Evolutionary conservation across 2,329 filamentous ascomycete genomes (phyloP).

Genomic region (Trichoderma sp.): DNA sequence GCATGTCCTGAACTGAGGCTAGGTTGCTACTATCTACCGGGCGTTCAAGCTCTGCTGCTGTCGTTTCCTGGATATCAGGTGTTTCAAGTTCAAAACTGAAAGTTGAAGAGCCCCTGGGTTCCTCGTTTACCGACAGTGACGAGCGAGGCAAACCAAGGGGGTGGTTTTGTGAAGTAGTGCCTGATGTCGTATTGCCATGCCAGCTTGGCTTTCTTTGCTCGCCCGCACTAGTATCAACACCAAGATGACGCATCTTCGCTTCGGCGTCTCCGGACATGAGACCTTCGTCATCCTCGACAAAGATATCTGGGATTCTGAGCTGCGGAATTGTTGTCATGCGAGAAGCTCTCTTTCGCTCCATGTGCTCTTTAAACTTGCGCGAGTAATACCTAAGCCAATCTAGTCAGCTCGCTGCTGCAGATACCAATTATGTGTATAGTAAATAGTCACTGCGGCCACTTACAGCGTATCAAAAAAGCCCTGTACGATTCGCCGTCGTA

Average conservation of each 20-base stretch:
- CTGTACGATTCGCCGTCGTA: conserved; percentile 84
- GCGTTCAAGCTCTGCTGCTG: conserved; percentile 6
- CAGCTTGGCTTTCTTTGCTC: conserved; percentile 32
- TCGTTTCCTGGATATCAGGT: conserved; percentile 40
- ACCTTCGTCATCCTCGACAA: conserved; percentile 73
- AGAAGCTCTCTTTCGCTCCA: conserved; percentile 72
- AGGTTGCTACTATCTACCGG: conserved; percentile 70
- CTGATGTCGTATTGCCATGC: conserved; percentile 48
- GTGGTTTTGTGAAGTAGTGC: conserved; percentile 45
- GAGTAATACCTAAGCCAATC: conserved; percentile 69
- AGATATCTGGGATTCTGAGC: conserved; percentile 85
- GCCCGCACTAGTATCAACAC: conserved; percentile 24
- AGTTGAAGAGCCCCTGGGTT: conserved; percentile 53
- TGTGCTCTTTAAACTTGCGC: conserved; percentile 75
- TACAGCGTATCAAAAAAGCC: conserved; percentile 94
- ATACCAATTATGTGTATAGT: neutral
- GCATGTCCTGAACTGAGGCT: conserved; percentile 77
- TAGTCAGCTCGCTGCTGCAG: conserved; percentile 2
- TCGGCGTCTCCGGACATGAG: conserved; percentile 29
- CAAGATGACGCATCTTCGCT: neutral
- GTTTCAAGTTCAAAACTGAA: conserved; percentile 64
- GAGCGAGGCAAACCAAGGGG: conserved; percentile 60
- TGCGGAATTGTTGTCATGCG: conserved; percentile 79
- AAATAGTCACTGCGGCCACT: conserved; percentile 38
- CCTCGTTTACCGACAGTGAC: conserved; percentile 46